Evolutionary conservation across 2,329 filamentous ascomycete species (phyloP).

Genomic region (Venturiaceae sp.): DNA sequence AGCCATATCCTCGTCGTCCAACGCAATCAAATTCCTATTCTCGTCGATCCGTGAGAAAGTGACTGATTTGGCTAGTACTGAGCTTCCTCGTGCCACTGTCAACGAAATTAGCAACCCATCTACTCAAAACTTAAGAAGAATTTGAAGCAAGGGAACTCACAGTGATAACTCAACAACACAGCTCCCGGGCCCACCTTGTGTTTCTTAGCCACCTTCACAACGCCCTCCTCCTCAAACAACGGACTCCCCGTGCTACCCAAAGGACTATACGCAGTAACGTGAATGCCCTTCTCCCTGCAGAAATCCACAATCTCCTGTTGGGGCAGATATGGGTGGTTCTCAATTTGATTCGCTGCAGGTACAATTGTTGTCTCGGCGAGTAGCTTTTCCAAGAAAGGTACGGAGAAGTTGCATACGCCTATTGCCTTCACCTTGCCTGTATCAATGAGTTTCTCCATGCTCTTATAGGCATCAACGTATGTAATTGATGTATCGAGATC

Average conservation of each 20-base stretch:
- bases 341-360: conserved; percentile 63
- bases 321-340: conserved; percentile 62
- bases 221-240: conserved; percentile 35
- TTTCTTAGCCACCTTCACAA: conserved; percentile 40
- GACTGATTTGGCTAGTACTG: conserved; percentile 65
- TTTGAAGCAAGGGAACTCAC: conserved; percentile 33
- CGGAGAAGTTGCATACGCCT: conserved; percentile 9
- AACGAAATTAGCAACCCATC: neutral
- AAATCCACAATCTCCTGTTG: conserved; percentile 64
- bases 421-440: conserved; percentile 4
- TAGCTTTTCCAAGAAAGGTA: conserved; percentile 1
- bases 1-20: conserved; percentile 54
- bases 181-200: conserved; percentile 39
- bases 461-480: conserved; percentile 53
- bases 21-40: conserved; percentile 57
- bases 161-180: conserved; percentile 62
- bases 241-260: conserved; percentile 38
- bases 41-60: conserved; percentile 58
- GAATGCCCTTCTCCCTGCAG: conserved; percentile 58
- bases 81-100: conserved; percentile 57
- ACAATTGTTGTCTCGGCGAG: conserved; percentile 48
- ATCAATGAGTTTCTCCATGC: conserved; percentile 6
- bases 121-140: neutral
- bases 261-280: conserved; percentile 59
- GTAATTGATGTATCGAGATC: conserved; percentile 52